Evolutionary conservation across 1,139 yeast species (phyloP).

Genomic region (Yamadazyma blattariae): DNA sequence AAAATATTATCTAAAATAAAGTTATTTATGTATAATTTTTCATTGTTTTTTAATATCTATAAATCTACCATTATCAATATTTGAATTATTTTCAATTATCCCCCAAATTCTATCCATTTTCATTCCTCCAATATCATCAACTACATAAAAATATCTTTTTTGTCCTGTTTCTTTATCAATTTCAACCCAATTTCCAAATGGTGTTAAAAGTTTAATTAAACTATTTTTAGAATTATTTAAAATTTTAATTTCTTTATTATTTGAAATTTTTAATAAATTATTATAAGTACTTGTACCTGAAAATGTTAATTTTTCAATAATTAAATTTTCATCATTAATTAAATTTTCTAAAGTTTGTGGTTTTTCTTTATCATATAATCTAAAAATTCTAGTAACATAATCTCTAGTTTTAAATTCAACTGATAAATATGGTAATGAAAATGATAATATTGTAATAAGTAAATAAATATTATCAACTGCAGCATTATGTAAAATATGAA

Average conservation of each 20-base stretch:
- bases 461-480: slow-evolving; percentile 57
- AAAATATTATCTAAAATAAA: too few species aligned
- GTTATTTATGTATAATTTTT: too few species aligned
- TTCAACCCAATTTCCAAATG: slow-evolving; percentile 63
- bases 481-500: slow-evolving; percentile 55
- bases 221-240: slow-evolving; percentile 9
- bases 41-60: slow-evolving; percentile 18
- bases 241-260: slow-evolving; percentile 41
- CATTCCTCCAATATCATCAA: slow-evolving; percentile 76
- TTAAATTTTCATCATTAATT: slow-evolving; percentile 56
- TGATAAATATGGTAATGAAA: slow-evolving; percentile 47
- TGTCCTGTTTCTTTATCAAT: slow-evolving; percentile 31
- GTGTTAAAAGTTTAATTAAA: slow-evolving; percentile 30
- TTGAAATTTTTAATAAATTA: slow-evolving; percentile 51
- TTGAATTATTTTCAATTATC: slow-evolving; percentile 63
- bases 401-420: slow-evolving; percentile 58
- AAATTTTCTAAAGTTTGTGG: slow-evolving; percentile 68
- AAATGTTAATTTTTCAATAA: slow-evolving; percentile 65
- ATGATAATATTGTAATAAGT: slow-evolving; percentile 32
- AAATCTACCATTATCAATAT: slow-evolving; percentile 64
- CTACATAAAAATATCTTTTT: slow-evolving; percentile 50
- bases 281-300: slow-evolving; percentile 69
- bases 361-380: slow-evolving; percentile 61
- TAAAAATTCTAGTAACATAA: slow-evolving; percentile 68
- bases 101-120: slow-evolving; percentile 87